A percentile compares a stretch with the other conserved stretches of the same genome.
These are phyloP conservation scores for Cystobasidium tubakii DNA, from an alignment of 768 basidiomycete genomes.

Conservation along the genomic window DNA sequence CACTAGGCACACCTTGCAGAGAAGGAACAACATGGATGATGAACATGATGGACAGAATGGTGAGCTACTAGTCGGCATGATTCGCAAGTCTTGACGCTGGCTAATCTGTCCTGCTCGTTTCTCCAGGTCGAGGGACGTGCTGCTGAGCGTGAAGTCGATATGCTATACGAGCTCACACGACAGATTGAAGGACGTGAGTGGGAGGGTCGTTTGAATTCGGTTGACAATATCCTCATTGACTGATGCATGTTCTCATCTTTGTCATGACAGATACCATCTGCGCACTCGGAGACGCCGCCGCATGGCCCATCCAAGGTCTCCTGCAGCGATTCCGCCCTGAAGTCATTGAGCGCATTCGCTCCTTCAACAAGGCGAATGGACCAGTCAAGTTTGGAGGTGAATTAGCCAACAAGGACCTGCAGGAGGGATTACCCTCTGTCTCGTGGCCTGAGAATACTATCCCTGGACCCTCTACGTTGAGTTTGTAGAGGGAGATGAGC, in stretches of 20 bases:
- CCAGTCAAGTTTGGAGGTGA: constrained; percentile 79
- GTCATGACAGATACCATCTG: constrained; percentile 68
- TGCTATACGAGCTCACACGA: constrained; percentile 83
- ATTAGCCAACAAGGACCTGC: background rate
- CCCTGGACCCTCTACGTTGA: background rate
- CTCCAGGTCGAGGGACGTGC: constrained; percentile 63
- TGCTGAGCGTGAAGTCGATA: constrained; percentile 90
- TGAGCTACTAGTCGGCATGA: constrained; percentile 47
- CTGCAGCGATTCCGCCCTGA: constrained; percentile 97
- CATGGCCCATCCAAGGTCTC: constrained; percentile 83
- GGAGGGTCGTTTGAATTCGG: background rate
- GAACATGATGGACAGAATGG: constrained; percentile 99
- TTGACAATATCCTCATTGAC: background rate
- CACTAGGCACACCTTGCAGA: constrained; percentile 50
- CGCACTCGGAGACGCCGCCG: constrained; percentile 55
- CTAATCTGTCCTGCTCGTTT: background rate
- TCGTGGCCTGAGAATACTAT: constrained; percentile 30
- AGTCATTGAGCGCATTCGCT: constrained; percentile 78
- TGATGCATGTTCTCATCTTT: no score
- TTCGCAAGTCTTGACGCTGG: background rate
- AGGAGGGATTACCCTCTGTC: constrained; percentile 17
- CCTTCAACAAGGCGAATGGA: constrained; percentile 68
- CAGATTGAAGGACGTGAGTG: constrained; percentile 53
- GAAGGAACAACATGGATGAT: constrained; percentile 99
- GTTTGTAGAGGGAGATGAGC: background rate